Evolutionary conservation across 2,329 filamentous ascomycete species (phyloP).

Genomic region (Pseudogymnoascus sp.): DNA sequence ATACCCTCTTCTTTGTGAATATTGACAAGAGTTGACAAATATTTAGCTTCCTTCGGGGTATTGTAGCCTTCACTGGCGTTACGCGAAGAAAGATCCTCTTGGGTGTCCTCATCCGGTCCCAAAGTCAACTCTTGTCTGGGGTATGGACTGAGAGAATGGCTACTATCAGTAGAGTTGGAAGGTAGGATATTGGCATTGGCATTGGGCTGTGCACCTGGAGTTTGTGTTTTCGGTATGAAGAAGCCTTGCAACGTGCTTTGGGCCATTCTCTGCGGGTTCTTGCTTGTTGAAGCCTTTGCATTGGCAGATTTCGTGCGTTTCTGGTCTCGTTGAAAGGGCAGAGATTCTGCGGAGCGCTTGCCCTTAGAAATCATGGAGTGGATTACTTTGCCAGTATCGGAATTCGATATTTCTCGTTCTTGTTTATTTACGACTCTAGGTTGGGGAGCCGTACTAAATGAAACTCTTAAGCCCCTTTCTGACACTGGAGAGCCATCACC

Average conservation of each 20-base stretch:
- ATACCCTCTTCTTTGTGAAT: slow-evolving; percentile 27
- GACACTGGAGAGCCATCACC: background rate
- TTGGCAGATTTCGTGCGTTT: slow-evolving; percentile 44
- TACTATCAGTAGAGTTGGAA: background rate
- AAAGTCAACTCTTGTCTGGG: background rate
- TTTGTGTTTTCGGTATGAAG: slow-evolving; percentile 53
- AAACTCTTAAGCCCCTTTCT: background rate
- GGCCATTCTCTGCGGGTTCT: slow-evolving; percentile 39
- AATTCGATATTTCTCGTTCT: background rate
- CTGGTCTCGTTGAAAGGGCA: slow-evolving; percentile 20
- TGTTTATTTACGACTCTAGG: background rate
- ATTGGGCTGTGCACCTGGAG: background rate
- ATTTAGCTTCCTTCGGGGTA: background rate
- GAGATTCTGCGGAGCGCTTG: slow-evolving; percentile 11
- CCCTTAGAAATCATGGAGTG: background rate
- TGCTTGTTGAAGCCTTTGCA: slow-evolving; percentile 19
- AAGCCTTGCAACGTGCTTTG: slow-evolving; percentile 57
- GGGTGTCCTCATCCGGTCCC: background rate
- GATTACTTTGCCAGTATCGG: slow-evolving; percentile 16
- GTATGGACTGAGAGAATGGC: background rate
- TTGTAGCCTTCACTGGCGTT: background rate
- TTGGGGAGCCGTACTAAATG: background rate
- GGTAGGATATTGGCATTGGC: background rate
- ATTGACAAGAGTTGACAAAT: slow-evolving; percentile 12
- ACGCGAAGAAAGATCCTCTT: background rate